Evolutionary conservation across 1,284 basidiomycete species (phyloP), one percentile per base, ranked within the genome.

Genomic region (Moniliophthora roreri): DNA sequence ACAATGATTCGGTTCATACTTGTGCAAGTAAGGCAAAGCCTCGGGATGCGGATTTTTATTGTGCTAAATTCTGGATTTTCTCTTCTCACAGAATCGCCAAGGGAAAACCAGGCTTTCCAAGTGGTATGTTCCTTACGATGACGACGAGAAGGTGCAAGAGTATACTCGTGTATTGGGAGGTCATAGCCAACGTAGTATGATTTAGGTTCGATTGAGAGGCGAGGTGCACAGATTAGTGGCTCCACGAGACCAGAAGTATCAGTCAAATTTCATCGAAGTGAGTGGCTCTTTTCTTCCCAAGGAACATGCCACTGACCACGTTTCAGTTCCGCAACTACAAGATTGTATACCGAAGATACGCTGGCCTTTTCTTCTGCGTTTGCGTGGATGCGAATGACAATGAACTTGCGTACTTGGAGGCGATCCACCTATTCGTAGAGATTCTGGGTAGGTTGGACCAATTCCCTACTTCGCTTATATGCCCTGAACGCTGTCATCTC

Each of bases 331-430:
- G 91, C 61, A 95, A 94, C 68, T 91, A 94, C 78, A 97, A 98
- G 75, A 82, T 98, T 62, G 88, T 98, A 28, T 98, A 98, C 71
- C 81, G 95, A 55, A 85, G 95, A 55, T 99, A 99, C 64, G 96
- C 96, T 32, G 96, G 96, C 1, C 84, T 99, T 16, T 99, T 98
- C 80, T 99, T 99, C 74, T 98, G 95, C 66, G 81, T 97, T 24
- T 98, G 96, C 63, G 93, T 99, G 8, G 96, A 99, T 65, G 93
- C 93, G 20, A 95, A 98, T 64, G 97, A 99, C 72, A 99, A 99
- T 65, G 97, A 99, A 68, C 80, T 99, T 53, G 94, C 95, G 0
- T 98, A 97, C 68, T 78, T 98, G 24, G 97, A 99, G 69, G 95
- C 94, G 2, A 98, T 99, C 52, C 96, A 99, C 69, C 81, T 99